Percentiles rank a stretch among this genome's conserved stretches.
These are phyloP conservation scores for Pulveroboletus sp. DNA, from an alignment of 768 basidiomycete species.

Conservation along the genomic window DNA sequence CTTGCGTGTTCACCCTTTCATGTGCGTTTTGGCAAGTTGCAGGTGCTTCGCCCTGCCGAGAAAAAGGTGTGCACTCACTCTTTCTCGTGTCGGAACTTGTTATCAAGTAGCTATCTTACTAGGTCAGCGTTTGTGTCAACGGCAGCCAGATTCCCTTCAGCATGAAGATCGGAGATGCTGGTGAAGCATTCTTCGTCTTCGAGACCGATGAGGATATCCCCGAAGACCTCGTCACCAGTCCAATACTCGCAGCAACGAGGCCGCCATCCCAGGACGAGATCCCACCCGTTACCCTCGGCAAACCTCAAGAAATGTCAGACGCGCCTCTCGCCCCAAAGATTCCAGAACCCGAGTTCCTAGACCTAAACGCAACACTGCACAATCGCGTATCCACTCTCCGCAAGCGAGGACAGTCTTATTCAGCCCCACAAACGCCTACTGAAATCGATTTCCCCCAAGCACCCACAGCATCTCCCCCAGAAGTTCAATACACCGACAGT, in stretches of 20 bases:
- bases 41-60: conserved; percentile 89
- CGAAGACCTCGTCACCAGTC: conserved; percentile 89
- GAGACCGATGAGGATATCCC: conserved; percentile 96
- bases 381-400: conserved; percentile 18
- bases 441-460: conserved; percentile 45
- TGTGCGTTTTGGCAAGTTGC: conserved; percentile 96
- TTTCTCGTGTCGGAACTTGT: neutral
- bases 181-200: conserved; percentile 98
- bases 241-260: conserved; percentile 69
- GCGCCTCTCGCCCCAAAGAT: conserved; percentile 14
- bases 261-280: conserved; percentile 28
- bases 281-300: conserved; percentile 18
- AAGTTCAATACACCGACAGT: conserved; percentile 64
- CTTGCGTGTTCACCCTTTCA: conserved; percentile 95
- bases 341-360: conserved; percentile 79
- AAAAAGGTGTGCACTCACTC: conserved; percentile 63
- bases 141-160: conserved; percentile 82
- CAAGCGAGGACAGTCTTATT: conserved; percentile 24
- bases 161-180: conserved; percentile 99
- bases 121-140: conserved; percentile 91
- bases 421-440: conserved; percentile 31
- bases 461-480: conserved; percentile 46
- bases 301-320: conserved; percentile 12
- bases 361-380: conserved; percentile 57
- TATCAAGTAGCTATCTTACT: neutral